Conservation (phyloP, 2,329 filamentous ascomycete genomes). For the Alternaria conjuncta region DNA sequence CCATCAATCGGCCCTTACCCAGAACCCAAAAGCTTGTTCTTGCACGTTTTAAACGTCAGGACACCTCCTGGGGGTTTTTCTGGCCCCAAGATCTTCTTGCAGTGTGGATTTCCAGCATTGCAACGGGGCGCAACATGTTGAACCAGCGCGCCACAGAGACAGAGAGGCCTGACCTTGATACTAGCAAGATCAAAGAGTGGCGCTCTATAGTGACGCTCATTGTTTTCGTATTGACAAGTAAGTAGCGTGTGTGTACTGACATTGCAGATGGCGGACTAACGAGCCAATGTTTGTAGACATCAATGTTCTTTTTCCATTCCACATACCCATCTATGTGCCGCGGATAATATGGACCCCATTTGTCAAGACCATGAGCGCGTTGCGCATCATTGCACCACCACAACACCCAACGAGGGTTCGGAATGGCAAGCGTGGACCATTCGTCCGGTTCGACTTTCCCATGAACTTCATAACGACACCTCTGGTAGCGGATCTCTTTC, state of each 20-base stretch:
- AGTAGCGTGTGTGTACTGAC: conserved; percentile 45
- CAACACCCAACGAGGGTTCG: conserved; percentile 19
- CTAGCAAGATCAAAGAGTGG: conserved; percentile 67
- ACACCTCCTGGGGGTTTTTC: not conserved
- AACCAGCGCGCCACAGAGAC: conserved; percentile 6
- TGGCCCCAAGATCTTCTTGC: not conserved
- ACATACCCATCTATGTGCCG: conserved; percentile 68
- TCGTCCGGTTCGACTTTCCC: conserved; percentile 64
- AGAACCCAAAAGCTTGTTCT: conserved; percentile 3
- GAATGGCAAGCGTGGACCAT: conserved; percentile 46
- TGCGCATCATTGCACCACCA: conserved; percentile 62
- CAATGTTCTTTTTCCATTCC: conserved; percentile 72
- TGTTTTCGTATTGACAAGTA: conserved; percentile 73
- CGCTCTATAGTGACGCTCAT: conserved; percentile 73
- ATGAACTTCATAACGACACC: conserved; percentile 76
- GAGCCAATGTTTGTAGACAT: conserved; percentile 60
- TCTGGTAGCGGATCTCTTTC: conserved; percentile 72
- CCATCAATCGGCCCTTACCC: conserved; percentile 6
- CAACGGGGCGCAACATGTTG: conserved; percentile 6
- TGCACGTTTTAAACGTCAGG: not conserved
- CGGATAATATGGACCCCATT: conserved; percentile 55
- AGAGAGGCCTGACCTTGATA: conserved; percentile 50
- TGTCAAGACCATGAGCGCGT: conserved; percentile 51
- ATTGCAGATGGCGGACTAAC: not conserved
- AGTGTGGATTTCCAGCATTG: not conserved